A percentile compares a stretch with the other conserved stretches of the same genome.
These are phyloP conservation scores for Metschnikowia arizonensis DNA, from an alignment of 805 yeast genomes.

Conservation along the genomic window DNA sequence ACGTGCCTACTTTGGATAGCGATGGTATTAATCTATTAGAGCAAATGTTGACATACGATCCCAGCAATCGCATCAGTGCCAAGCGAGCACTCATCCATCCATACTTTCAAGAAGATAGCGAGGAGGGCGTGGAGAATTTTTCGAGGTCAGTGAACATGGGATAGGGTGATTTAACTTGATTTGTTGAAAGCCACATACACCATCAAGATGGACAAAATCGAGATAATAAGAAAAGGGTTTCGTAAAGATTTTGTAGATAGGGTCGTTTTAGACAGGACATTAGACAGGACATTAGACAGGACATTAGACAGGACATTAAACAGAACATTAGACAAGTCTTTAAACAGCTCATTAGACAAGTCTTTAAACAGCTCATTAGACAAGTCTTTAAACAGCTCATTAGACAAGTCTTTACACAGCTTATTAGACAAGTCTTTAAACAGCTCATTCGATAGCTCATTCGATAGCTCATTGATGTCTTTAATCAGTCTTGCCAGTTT, in stretches of 20 bases:
- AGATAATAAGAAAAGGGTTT: neutral
- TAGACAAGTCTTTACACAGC: too few species aligned
- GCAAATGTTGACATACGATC: constrained; percentile 82
- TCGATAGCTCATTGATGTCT: too few species aligned
- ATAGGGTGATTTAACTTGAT: constrained; percentile 9
- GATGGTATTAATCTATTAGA: constrained; percentile 82
- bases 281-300: too few species aligned
- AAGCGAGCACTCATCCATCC: constrained; percentile 89
- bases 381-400: too few species aligned
- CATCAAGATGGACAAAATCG: constrained; percentile 3
- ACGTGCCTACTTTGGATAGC: constrained; percentile 74
- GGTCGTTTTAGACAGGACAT: too few species aligned
- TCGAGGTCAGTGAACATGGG: constrained; percentile 40
- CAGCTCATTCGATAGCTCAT: too few species aligned
- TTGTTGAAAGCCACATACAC: neutral
- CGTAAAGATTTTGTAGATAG: neutral
- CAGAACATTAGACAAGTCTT: too few species aligned
- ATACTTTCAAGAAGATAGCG: constrained; percentile 60
- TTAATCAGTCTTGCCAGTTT: too few species aligned
- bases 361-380: too few species aligned
- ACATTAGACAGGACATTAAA: too few species aligned
- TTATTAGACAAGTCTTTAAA: too few species aligned
- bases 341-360: too few species aligned
- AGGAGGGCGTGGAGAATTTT: constrained; percentile 28
- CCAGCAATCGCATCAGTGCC: constrained; percentile 89